Conservation (phyloP, 2,329 filamentous ascomycete genomes). For the Pseudocercospora macadamiae region DNA sequence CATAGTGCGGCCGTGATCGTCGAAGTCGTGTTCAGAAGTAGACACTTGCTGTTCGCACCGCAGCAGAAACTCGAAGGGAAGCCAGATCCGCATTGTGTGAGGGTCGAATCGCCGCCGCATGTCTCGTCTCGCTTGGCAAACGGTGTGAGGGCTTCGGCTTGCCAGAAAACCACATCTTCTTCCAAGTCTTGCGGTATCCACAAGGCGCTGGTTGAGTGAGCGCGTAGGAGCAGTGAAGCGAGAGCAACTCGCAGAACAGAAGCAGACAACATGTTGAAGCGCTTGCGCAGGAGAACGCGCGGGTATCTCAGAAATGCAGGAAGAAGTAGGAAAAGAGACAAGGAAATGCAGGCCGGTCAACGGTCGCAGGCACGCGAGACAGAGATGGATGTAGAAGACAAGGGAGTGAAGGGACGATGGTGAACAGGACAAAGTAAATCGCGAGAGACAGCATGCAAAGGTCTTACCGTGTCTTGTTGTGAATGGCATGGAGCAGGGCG, state of each 20-base stretch:
- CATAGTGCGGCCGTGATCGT: slow-evolving; percentile 72
- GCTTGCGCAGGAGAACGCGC: slow-evolving; percentile 19
- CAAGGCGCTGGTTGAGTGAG: slow-evolving; percentile 28
- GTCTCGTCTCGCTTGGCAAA: slow-evolving; percentile 37
- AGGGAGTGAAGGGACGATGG: slow-evolving; percentile 17
- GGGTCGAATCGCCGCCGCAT: slow-evolving; percentile 54
- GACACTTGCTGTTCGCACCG: slow-evolving; percentile 56
- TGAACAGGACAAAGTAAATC: slow-evolving; percentile 10
- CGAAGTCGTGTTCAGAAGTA: slow-evolving; percentile 61
- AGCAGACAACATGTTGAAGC: slow-evolving; percentile 19
- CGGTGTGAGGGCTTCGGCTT: slow-evolving; percentile 22
- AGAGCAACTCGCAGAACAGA: slow-evolving; percentile 36
- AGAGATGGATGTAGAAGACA: slow-evolving; percentile 9
- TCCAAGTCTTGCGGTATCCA: slow-evolving; percentile 31
- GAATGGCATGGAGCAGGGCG: slow-evolving; percentile 20
- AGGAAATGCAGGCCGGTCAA: slow-evolving; percentile 21
- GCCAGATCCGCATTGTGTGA: slow-evolving; percentile 57
- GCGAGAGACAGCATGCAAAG: slow-evolving; percentile 14
- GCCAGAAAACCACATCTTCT: slow-evolving; percentile 20
- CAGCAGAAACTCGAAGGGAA: slow-evolving; percentile 72
- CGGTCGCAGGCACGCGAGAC: slow-evolving; percentile 16
- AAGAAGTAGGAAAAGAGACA: slow-evolving; percentile 16
- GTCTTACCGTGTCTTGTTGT: slow-evolving; percentile 22
- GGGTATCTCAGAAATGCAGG: slow-evolving; percentile 19
- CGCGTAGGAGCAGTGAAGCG: slow-evolving; percentile 19